Conservation (phyloP, 78 protist genomes). For the Tieghemostelium lacteum region DNA sequence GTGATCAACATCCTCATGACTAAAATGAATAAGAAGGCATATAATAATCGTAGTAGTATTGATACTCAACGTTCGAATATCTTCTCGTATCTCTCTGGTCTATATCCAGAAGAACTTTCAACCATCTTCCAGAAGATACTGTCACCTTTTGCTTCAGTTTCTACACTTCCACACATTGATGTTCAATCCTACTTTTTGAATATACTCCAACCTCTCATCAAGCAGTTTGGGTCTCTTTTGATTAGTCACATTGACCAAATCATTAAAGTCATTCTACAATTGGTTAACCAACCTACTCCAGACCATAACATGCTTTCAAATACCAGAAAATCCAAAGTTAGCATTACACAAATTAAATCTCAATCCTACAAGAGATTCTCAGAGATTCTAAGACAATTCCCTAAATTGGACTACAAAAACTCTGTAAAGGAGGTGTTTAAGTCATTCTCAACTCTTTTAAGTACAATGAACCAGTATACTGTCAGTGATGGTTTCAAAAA, state of each 20-base stretch:
- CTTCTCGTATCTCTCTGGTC: conserved; percentile 52
- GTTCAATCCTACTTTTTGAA: conserved; percentile 41
- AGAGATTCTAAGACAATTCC: conserved; percentile 13
- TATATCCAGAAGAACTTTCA: conserved; percentile 2
- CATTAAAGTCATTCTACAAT: neutral
- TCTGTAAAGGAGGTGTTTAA: conserved; percentile 9
- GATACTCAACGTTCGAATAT: conserved; percentile 33
- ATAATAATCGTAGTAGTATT: neutral
- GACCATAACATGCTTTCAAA: neutral
- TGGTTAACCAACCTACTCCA: neutral
- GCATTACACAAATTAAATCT: conserved; percentile 13
- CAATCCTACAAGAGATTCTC: conserved; percentile 18
- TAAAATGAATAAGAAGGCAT: conserved; percentile 29
- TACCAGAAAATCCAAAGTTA: conserved; percentile 1
- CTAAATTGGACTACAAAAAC: neutral
- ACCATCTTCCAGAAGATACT: conserved; percentile 16
- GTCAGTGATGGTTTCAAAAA: conserved; percentile 44
- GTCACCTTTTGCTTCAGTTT: neutral
- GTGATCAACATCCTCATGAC: conserved; percentile 22
- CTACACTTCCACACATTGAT: conserved; percentile 38
- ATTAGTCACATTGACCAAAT: neutral
- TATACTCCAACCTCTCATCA: conserved; percentile 24
- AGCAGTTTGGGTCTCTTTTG: conserved; percentile 41
- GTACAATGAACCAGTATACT: conserved; percentile 16
- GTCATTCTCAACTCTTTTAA: neutral